phyloP scores from a whole-genome alignment of 129 eudicot species.

The Flaveria sonorensis region DNA sequence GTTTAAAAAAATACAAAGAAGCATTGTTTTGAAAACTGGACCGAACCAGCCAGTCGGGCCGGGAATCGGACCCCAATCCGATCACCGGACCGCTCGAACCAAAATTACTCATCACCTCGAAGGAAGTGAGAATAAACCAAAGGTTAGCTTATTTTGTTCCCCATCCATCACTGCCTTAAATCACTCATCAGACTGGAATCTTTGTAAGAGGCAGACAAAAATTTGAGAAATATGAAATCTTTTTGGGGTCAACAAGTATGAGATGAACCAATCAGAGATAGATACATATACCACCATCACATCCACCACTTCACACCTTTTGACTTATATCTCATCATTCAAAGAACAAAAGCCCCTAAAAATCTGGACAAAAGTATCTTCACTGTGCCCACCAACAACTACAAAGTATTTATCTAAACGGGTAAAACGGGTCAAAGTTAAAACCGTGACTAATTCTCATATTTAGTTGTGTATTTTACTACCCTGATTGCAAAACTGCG shows the following conservation, averaged over 20 bases:
- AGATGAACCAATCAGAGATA: slow-evolving; percentile 26
- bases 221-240: slow-evolving; percentile 29
- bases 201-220: slow-evolving; percentile 30
- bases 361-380: slow-evolving; percentile 32
- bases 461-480: too few relatives aligned
- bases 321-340: slow-evolving; percentile 38
- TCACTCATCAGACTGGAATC: slow-evolving; percentile 36
- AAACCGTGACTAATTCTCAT: too few relatives aligned
- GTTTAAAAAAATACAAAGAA: too few relatives aligned
- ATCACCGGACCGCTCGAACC: too few relatives aligned
- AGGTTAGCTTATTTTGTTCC: background rate
- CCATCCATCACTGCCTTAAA: slow-evolving; percentile 25
- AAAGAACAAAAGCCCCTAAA: slow-evolving; percentile 36
- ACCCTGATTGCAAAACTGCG: too few relatives aligned
- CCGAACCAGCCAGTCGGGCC: too few relatives aligned
- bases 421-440: too few relatives aligned
- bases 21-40: too few relatives aligned
- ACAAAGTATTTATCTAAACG: too few relatives aligned
- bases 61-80: too few relatives aligned
- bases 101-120: too few relatives aligned
- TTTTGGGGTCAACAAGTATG: slow-evolving; percentile 28
- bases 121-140: background rate
- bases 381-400: slow-evolving; percentile 14
- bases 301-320: slow-evolving; percentile 22
- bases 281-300: slow-evolving; percentile 32